Evolutionary conservation across 331 rosid species (phyloP), one percentile per base, ranked within the genome.

Genomic region (Phaseolus coccineus): DNA sequence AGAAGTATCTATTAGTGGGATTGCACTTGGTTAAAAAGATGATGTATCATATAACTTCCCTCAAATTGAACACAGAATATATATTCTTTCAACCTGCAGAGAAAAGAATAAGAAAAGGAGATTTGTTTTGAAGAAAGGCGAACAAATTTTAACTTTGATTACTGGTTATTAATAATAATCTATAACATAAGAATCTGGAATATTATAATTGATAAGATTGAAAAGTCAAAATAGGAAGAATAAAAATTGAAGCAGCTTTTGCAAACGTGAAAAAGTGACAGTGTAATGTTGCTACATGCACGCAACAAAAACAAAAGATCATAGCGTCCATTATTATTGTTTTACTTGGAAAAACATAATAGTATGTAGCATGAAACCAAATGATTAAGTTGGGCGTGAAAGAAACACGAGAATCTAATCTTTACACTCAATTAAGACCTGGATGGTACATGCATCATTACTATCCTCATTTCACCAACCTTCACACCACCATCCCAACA

Each of bases 371-470:
- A 78, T 79, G 74, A 73, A 73, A 68, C 30, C 58, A 78, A 19
- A 74, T 67, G 37, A 64, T 69, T 63, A 56, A 63, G 66, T 78
- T 78, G 27, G 65, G 83, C 77, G 77, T 78, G 83, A 77, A 62
- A 44, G 27, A 77, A 68, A 52, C 85, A 77, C 59, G 19, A 62
- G 55, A 77, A 82, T 71, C 74, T 28, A 42, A 50, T 42, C 6
- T 25, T 28, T 14, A 30, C 51, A 33, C 48, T 55, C 27, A 44
- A 19, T 74, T 68, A 42, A 70, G 19, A 10, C 30, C 70, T 40
- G 14, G 35, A 69, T 53, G 52, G 10, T 27, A 39, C 66, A 52
- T 52, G 6, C 66, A 64, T 63, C 7, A 63, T 63, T 10, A 71
- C 46, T 52, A 63, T 72, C 27, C 42, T 73, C 22, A 56, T 66